Evolutionary conservation across 176 grass and related monocot species (phyloP).

Genomic region (Hordeum marinum): DNA sequence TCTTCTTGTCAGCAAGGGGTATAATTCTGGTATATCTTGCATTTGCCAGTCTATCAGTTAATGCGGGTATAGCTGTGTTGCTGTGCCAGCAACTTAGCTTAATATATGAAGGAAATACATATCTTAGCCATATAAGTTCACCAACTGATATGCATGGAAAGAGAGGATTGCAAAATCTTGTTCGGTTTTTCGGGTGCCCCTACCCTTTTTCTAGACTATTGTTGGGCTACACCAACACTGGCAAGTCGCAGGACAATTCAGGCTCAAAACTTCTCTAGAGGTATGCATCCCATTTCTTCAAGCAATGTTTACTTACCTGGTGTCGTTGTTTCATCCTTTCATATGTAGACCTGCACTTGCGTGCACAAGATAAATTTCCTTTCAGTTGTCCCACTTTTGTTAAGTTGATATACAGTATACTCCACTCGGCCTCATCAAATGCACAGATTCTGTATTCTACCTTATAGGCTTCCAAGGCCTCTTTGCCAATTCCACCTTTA

Average conservation of each 20-base stretch:
- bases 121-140: slow-evolving; percentile 60
- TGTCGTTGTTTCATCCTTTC: not conserved
- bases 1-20: slow-evolving; percentile 86
- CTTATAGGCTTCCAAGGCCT: not conserved
- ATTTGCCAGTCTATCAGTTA: slow-evolving; percentile 81
- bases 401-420: not conserved
- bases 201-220: slow-evolving; percentile 59
- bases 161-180: slow-evolving; percentile 73
- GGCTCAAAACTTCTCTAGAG: slow-evolving; percentile 61
- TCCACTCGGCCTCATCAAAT: not conserved
- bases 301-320: not conserved
- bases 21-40: slow-evolving; percentile 80
- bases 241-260: slow-evolving; percentile 67
- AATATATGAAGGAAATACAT: slow-evolving; percentile 88
- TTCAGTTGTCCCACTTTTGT: not conserved
- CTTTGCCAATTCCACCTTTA: not conserved
- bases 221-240: slow-evolving; percentile 39
- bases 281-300: slow-evolving; percentile 14
- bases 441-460: not conserved
- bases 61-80: slow-evolving; percentile 72
- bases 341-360: not conserved
- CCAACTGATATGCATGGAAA: slow-evolving; percentile 43
- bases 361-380: not conserved
- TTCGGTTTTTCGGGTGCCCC: slow-evolving; percentile 78
- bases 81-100: slow-evolving; percentile 90